These are phyloP conservation scores for Coprinopsis sp. DNA, from an alignment of 768 basidiomycete species.

Conservation along the genomic window DNA sequence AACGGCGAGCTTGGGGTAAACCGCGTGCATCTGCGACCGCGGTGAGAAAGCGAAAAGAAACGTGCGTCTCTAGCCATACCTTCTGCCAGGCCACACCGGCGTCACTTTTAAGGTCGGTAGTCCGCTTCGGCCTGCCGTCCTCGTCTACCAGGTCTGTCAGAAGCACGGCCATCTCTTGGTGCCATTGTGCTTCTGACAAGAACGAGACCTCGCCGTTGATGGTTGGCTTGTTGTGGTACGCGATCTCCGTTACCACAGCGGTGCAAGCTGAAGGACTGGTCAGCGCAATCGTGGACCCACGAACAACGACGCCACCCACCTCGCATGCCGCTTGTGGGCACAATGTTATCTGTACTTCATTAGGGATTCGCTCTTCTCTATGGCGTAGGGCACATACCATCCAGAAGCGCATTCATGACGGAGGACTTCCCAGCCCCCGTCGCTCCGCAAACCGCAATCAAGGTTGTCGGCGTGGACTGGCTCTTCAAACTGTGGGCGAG, in stretches of 20 bases:
- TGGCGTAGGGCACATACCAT: constrained; percentile 33
- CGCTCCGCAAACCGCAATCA: constrained; percentile 64
- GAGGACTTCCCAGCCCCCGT: constrained; percentile 63
- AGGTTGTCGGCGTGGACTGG: constrained; percentile 49
- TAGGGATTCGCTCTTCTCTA: background rate
- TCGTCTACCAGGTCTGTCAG: constrained; percentile 57
- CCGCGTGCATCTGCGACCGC: constrained; percentile 49
- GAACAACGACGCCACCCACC: constrained; percentile 28
- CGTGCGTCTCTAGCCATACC: constrained; percentile 22
- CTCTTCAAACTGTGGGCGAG: constrained; percentile 45
- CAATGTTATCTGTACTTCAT: constrained; percentile 45
- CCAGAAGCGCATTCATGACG: constrained; percentile 55
- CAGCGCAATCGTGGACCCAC: background rate
- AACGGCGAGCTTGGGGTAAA: constrained; percentile 48
- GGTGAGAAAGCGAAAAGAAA: background rate
- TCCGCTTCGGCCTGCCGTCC: constrained; percentile 48
- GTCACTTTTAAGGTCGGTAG: constrained; percentile 51
- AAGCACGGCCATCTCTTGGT: constrained; percentile 49
- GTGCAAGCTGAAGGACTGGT: constrained; percentile 46
- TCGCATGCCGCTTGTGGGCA: constrained; percentile 64
- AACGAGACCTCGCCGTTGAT: constrained; percentile 61
- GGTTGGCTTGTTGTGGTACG: constrained; percentile 48
- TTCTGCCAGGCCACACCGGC: constrained; percentile 62
- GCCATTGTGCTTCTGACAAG: constrained; percentile 52
- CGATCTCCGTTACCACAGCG: constrained; percentile 59